These are phyloP conservation scores for Pythium vanterpoolii DNA, from an alignment of 352 stramenopile genomes.

Conservation along the genomic window DNA sequence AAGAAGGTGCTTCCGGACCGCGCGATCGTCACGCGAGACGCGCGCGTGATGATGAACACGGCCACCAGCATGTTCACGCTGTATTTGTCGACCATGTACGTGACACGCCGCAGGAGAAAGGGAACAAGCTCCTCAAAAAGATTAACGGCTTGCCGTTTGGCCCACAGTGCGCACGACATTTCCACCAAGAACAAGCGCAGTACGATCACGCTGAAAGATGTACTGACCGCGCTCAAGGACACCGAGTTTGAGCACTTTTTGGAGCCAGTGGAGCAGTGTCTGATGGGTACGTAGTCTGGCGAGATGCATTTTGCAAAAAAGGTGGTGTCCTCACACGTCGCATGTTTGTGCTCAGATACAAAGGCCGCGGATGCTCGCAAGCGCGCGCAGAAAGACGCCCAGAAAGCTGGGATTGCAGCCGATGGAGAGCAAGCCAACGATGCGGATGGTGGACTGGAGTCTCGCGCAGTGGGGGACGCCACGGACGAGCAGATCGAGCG, in stretches of 20 bases:
- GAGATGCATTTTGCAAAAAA: background rate
- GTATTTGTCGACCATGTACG: conserved; percentile 69
- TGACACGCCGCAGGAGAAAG: background rate
- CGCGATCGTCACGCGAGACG: conserved; percentile 65
- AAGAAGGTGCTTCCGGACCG: conserved; percentile 71
- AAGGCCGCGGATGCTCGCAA: conserved; percentile 40
- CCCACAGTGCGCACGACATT: conserved; percentile 56
- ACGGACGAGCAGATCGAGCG: conserved; percentile 10
- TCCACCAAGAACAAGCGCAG: conserved; percentile 68
- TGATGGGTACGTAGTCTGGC: conserved; percentile 45
- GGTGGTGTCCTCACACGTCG: background rate
- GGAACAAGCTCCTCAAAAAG: background rate
- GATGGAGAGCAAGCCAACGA: background rate
- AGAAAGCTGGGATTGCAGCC: conserved; percentile 1
- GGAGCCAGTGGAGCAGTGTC: conserved; percentile 57
- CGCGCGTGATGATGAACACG: conserved; percentile 62
- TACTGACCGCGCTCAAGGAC: conserved; percentile 64
- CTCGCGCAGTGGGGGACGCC: too few relatives aligned
- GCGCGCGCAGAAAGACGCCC: conserved; percentile 25
- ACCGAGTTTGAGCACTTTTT: conserved; percentile 82
- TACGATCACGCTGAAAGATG: conserved; percentile 74
- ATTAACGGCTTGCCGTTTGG: background rate
- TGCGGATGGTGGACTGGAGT: background rate
- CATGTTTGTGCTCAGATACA: conserved; percentile 29
- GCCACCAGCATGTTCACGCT: conserved; percentile 76